A percentile compares a stretch with the other conserved stretches of the same genome.
These are phyloP conservation scores for Cinnamomum chago DNA, from an alignment of 164 flowering plant genomes.

Conservation along the genomic window DNA sequence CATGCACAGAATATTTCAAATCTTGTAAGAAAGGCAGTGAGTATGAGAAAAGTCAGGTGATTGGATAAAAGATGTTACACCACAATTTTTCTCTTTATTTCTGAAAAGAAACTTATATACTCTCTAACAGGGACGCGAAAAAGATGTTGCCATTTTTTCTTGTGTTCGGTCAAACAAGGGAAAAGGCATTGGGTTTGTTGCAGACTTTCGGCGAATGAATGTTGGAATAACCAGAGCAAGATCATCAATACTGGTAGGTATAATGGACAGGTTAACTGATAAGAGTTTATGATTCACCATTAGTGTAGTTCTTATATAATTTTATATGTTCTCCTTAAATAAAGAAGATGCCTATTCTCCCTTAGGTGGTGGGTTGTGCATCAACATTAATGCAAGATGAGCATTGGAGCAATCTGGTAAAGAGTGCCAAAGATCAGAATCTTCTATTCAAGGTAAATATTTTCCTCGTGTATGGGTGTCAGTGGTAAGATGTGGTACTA, in stretches of 20 bases:
- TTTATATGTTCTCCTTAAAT: background rate
- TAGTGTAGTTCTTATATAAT: background rate
- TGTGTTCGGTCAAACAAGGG: conserved; percentile 80
- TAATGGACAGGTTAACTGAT: background rate
- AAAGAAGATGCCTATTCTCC: background rate
- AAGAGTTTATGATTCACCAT: background rate
- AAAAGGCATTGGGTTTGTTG: conserved; percentile 72
- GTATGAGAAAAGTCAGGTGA: background rate
- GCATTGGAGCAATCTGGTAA: conserved; percentile 72
- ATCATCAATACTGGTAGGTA: conserved; percentile 71
- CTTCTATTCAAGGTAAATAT: conserved; percentile 49
- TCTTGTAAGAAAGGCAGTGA: background rate
- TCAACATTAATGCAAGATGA: conserved; percentile 61
- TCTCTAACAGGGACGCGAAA: conserved; percentile 76
- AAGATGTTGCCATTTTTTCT: conserved; percentile 89
- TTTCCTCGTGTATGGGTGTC: background rate
- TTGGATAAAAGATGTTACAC: background rate
- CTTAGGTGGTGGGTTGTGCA: conserved; percentile 81
- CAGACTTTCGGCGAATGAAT: conserved; percentile 86
- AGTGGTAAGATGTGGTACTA: background rate
- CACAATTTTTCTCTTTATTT: background rate
- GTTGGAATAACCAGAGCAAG: conserved; percentile 97
- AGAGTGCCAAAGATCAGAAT: conserved; percentile 57
- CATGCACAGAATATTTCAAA: no score
- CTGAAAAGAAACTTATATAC: background rate